A percentile compares a stretch with the other conserved stretches of the same genome.
Conservation (phyloP, 148 eudicot genomes). For the Rhododendron mucronatum region DNA sequence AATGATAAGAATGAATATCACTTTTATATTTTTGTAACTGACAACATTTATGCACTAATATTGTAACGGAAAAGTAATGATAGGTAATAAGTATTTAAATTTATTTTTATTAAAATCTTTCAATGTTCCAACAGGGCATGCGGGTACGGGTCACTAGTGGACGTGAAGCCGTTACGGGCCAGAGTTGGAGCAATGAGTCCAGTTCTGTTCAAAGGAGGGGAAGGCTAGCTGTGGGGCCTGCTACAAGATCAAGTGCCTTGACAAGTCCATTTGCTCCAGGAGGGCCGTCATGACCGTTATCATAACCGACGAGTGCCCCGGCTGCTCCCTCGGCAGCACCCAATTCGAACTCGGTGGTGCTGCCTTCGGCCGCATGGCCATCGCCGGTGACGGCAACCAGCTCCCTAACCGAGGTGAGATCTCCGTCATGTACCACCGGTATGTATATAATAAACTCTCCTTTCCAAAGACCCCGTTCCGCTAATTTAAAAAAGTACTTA, state of each 20-base stretch:
- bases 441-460: background rate
- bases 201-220: conserved; percentile 71
- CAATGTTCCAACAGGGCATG: conserved; percentile 47
- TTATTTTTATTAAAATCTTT: no score
- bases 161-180: conserved; percentile 83
- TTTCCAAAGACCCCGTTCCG: background rate
- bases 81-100: no score
- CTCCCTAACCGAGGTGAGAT: conserved; percentile 72
- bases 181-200: conserved; percentile 88
- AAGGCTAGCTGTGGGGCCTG: conserved; percentile 99
- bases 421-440: conserved; percentile 63
- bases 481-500: no score
- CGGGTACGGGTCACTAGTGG: conserved; percentile 90
- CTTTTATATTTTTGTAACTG: no score
- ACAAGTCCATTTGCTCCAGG: conserved; percentile 63
- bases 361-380: conserved; percentile 82
- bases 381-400: conserved; percentile 44
- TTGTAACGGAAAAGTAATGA: no score
- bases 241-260: conserved; percentile 81
- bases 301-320: conserved; percentile 90
- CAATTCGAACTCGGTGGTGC: conserved; percentile 96
- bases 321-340: conserved; percentile 51
- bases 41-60: no score
- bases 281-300: conserved; percentile 88
- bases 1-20: no score